Percentiles rank a stretch among this genome's conserved stretches.
Evolutionary conservation across 2,329 filamentous ascomycete species (phyloP).

Genomic region (Penicillium sp.): DNA sequence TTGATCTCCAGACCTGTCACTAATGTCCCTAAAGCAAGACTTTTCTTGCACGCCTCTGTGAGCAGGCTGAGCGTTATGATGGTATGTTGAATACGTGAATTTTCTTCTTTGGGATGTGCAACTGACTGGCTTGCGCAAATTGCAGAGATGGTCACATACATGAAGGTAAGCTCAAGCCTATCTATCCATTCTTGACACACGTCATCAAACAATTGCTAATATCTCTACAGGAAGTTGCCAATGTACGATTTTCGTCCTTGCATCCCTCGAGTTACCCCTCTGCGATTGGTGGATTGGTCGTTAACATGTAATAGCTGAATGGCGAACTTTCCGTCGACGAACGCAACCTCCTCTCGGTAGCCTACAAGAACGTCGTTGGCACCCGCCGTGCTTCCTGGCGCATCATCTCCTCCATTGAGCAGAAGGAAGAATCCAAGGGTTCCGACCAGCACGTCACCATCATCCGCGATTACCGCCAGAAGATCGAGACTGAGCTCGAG

Average conservation of each 20-base stretch:
- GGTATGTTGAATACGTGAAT: constrained; percentile 48
- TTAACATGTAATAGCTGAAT: constrained; percentile 49
- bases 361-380: constrained; percentile 99
- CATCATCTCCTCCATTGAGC: constrained; percentile 97
- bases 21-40: constrained; percentile 73
- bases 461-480: constrained; percentile 98
- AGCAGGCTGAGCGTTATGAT: constrained; percentile 99
- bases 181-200: constrained; percentile 12
- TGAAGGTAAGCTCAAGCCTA: constrained; percentile 64
- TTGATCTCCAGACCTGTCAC: constrained; percentile 18
- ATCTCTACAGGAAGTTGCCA: constrained; percentile 75
- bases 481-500: constrained; percentile 94
- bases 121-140: constrained; percentile 18
- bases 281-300: constrained; percentile 9
- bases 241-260: constrained; percentile 53
- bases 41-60: constrained; percentile 98
- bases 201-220: constrained; percentile 20
- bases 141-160: constrained; percentile 93
- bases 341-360: constrained; percentile 94
- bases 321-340: constrained; percentile 71
- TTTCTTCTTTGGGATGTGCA: neutral
- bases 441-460: constrained; percentile 83
- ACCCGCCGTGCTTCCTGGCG: constrained; percentile 96
- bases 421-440: constrained; percentile 99
- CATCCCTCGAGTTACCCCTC: neutral